Evolutionary conservation across 495 filamentous ascomycete species (phyloP).

Genomic region (Penicillium simplicissimum): DNA sequence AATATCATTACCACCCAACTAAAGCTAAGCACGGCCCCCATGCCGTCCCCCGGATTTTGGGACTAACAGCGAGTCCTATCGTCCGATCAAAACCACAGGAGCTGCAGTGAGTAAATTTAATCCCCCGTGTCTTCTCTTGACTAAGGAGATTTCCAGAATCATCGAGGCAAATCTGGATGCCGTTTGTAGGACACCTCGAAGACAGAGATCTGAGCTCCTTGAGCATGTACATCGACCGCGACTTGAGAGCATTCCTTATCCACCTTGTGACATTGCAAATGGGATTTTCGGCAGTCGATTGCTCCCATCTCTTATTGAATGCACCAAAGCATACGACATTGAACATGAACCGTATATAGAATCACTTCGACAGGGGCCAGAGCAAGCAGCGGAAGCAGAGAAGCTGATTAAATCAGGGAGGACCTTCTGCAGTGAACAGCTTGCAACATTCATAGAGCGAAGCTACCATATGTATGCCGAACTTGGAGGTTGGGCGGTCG

Average conservation of each 20-base stretch:
- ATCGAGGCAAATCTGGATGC: slow-evolving; percentile 80
- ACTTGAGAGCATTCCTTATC: slow-evolving; percentile 56
- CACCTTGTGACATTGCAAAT: slow-evolving; percentile 2
- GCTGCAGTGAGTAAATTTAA: slow-evolving; percentile 26
- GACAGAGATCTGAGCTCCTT: slow-evolving; percentile 69
- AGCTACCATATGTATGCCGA: slow-evolving; percentile 53
- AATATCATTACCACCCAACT: slow-evolving; percentile 65
- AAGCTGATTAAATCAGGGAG: slow-evolving; percentile 50
- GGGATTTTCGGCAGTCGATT: slow-evolving; percentile 15
- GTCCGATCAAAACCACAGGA: slow-evolving; percentile 43
- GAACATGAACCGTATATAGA: slow-evolving; percentile 69
- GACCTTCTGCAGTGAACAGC: slow-evolving; percentile 64
- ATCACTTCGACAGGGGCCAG: slow-evolving; percentile 43
- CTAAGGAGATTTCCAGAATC: slow-evolving; percentile 33
- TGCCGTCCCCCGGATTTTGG: slow-evolving; percentile 70
- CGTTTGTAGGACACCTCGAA: slow-evolving; percentile 68
- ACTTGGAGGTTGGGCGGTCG: slow-evolving; percentile 72
- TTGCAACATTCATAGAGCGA: slow-evolving; percentile 56
- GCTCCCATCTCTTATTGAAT: slow-evolving; percentile 21
- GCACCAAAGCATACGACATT: slow-evolving; percentile 46
- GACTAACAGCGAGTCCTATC: slow-evolving; percentile 83
- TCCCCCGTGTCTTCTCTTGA: background rate
- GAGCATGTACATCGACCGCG: slow-evolving; percentile 66
- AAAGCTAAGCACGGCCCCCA: slow-evolving; percentile 31
- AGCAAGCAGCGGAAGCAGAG: slow-evolving; percentile 38